phyloP scores from a whole-genome alignment of 192 early-diverging fungal genomes.

The Rhizoclosmatium sp. region DNA sequence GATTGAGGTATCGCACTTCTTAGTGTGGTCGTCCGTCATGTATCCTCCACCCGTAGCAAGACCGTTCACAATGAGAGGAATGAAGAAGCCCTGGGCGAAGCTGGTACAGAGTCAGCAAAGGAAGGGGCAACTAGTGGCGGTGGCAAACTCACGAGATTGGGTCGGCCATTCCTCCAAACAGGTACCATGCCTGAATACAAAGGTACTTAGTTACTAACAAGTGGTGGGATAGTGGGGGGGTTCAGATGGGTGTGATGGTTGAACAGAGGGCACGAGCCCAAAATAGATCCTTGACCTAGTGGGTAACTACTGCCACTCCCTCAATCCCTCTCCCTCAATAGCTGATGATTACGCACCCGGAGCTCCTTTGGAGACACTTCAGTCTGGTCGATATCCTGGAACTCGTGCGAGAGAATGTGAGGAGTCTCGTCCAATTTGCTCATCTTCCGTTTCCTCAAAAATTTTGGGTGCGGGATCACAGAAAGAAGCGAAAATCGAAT shows the following conservation, averaged over 20 bases:
- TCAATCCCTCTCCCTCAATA: too few relatives aligned
- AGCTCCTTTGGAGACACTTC: constrained; percentile 1
- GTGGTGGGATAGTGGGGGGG: too few relatives aligned
- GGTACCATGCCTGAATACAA: neutral
- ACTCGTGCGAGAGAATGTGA: constrained; percentile 2
- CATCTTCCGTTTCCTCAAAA: neutral
- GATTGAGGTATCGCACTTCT: constrained; percentile 31
- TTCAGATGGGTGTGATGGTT: too few relatives aligned
- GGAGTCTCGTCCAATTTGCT: neutral
- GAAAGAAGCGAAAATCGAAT: too few relatives aligned
- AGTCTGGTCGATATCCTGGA: neutral
- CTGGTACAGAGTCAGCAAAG: neutral
- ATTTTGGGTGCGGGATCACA: neutral
- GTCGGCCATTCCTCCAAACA: neutral
- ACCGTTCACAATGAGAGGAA: constrained; percentile 41
- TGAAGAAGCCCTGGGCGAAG: constrained; percentile 21
- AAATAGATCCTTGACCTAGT: too few relatives aligned
- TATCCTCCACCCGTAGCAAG: constrained; percentile 23
- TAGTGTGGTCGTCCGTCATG: constrained; percentile 20
- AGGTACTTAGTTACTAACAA: too few relatives aligned
- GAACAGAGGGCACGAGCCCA: too few relatives aligned
- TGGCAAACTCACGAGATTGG: constrained; percentile 3
- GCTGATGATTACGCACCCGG: neutral
- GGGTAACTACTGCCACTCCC: too few relatives aligned
- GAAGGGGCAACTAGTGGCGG: neutral